Conservation (phyloP, 257 asterid genomes). For the Ehretia macrophylla region DNA sequence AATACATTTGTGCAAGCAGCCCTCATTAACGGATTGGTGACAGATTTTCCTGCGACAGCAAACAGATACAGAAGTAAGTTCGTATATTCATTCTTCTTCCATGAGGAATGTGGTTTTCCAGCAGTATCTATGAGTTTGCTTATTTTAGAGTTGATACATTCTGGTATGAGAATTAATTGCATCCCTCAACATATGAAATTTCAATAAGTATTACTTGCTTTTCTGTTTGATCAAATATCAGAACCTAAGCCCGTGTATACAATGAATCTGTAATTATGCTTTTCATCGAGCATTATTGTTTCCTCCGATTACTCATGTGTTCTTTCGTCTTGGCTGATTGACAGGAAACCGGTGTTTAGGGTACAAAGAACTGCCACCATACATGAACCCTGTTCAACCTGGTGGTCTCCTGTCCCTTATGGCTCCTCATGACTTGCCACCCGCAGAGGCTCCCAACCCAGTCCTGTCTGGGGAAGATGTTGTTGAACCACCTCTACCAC, state of each 20-base stretch:
- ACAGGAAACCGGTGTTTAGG: conserved; percentile 76
- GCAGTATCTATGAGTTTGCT: not conserved
- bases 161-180: no score
- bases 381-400: conserved; percentile 57
- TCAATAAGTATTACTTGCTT: no score
- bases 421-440: conserved; percentile 32
- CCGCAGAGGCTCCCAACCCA: conserved; percentile 69
- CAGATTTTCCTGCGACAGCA: conserved; percentile 75
- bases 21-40: conserved; percentile 49
- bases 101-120: not conserved
- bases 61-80: conserved; percentile 69
- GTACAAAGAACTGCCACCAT: conserved; percentile 30
- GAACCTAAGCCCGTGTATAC: no score
- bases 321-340: not conserved
- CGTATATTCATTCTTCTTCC: not conserved
- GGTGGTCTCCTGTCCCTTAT: conserved; percentile 42
- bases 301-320: not conserved
- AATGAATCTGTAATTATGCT: no score
- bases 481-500: conserved; percentile 67
- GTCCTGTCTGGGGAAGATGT: conserved; percentile 47
- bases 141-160: no score
- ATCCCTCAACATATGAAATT: no score
- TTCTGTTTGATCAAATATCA: no score
- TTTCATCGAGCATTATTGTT: no score
- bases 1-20: conserved; percentile 24